Conservation (phyloP, 2,329 filamentous ascomycete species). For the Phyllosticta capitalensis region DNA sequence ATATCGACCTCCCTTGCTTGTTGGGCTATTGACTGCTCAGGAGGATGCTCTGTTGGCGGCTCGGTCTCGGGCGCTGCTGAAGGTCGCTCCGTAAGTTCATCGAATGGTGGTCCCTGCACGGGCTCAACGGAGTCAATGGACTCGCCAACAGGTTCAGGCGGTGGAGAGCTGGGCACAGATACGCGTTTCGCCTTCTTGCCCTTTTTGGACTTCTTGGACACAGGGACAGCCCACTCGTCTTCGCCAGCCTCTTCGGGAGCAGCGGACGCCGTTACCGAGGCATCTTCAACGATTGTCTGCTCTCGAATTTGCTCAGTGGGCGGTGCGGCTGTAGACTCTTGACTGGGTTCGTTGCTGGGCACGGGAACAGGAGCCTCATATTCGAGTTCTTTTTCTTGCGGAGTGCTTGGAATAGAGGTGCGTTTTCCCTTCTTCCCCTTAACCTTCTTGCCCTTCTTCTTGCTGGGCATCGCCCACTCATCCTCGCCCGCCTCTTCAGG, state of each 20-base stretch:
- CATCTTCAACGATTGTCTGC: neutral
- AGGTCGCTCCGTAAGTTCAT: neutral
- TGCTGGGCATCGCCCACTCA: slow-evolving; percentile 11
- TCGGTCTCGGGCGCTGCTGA: neutral
- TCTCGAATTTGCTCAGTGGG: neutral
- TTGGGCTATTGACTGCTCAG: neutral
- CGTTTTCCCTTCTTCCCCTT: slow-evolving; percentile 8
- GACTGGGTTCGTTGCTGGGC: neutral
- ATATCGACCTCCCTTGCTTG: neutral
- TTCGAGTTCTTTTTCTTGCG: neutral
- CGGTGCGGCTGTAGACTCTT: neutral
- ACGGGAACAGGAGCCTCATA: neutral
- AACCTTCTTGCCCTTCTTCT: slow-evolving; percentile 19
- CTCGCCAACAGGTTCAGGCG: neutral
- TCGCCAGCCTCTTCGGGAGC: neutral
- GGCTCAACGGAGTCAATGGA: neutral
- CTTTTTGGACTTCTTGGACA: slow-evolving; percentile 41
- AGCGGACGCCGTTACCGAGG: neutral
- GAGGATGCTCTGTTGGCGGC: neutral
- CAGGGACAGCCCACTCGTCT: slow-evolving; percentile 24
- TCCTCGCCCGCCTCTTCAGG: slow-evolving; percentile 6
- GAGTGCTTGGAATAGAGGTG: neutral
- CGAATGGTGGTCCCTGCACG: neutral
- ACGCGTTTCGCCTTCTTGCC: slow-evolving; percentile 21
- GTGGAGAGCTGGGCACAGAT: neutral